Evolutionary conservation across 116 monocot genomes (phyloP), one percentile per base, ranked within the genome.

Genomic region (Trichopus zeylanicus): DNA sequence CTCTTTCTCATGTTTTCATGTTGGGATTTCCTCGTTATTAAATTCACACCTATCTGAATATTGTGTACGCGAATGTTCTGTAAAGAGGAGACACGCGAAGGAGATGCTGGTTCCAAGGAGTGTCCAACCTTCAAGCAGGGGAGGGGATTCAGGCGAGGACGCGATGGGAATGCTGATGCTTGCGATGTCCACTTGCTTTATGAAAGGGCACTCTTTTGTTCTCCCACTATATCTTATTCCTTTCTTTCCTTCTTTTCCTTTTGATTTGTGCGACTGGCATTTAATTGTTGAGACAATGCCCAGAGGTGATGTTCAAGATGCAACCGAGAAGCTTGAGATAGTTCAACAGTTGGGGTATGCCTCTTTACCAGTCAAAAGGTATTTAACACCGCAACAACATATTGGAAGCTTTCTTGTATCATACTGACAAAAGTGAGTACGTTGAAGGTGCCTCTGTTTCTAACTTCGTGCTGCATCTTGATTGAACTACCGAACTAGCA

Each of bases 141-240:
- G 60, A 22, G 69, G 55, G 21, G 75, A 62, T 18, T 38, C 68
- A 11, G 62, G 48, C 15, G 74, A 65, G 21, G 79, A 87, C 26
- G 74, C 81, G 4, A 34, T 62, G 16, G 91, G 75, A 23, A 70
- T 77, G 82, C 48, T 98, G 22, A 48, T 71, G 55, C 82, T 91
- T 13, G 87, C 97, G 11, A 91, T 98, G 77, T 78, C 97, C 32
- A 85, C 97, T 29, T 98, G 64, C 79, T 82, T 33, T 84, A 91
- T 58, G 85, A 91, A 75, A 87, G 97, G 91, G 84, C 51, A 0
- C 15, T 57, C 26, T 26, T 70, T 22, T 31, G 25, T 39, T 26
- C 20, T 7, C 29, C 29, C 57, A 20, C 48, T 18, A 15, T n/a
- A 27, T 62, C 2, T 37, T 34, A 26, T 47, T 21, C 18, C 20